Evolutionary conservation across 1,139 yeast genomes (phyloP).

Genomic region (Yamadazyma trypodendri): DNA sequence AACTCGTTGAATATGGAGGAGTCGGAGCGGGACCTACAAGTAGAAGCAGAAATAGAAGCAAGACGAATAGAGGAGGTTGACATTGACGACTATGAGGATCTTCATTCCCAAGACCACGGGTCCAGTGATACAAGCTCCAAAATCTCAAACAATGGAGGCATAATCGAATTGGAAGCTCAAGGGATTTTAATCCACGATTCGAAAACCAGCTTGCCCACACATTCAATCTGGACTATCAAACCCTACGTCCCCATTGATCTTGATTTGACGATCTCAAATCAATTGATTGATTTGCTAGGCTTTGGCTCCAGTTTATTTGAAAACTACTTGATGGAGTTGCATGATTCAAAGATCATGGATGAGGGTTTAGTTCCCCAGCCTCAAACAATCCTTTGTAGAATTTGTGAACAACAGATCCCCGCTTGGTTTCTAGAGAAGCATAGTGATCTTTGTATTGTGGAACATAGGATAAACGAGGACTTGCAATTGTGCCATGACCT

Average conservation of each 20-base stretch:
- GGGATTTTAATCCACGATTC: conserved; percentile 86
- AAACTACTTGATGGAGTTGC: conserved; percentile 63
- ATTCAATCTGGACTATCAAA: conserved; percentile 91
- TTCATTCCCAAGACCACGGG: conserved; percentile 9
- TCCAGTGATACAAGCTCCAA: conserved; percentile 24
- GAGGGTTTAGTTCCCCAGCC: conserved; percentile 73
- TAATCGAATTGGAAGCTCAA: conserved; percentile 84
- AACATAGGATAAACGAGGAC: conserved; percentile 78
- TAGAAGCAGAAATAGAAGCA: background rate
- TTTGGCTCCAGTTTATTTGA: conserved; percentile 87
- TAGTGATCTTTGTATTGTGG: conserved; percentile 82
- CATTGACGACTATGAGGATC: conserved; percentile 10
- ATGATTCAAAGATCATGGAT: conserved; percentile 60
- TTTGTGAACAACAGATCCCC: conserved; percentile 89
- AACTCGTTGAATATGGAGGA: conserved; percentile 15
- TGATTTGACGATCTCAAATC: conserved; percentile 64
- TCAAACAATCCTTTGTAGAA: conserved; percentile 76
- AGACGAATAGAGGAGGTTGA: conserved; percentile 1
- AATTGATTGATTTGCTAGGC: conserved; percentile 71
- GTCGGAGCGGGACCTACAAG: background rate
- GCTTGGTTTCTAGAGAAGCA: conserved; percentile 97
- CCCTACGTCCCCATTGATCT: conserved; percentile 68
- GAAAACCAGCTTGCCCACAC: conserved; percentile 60
- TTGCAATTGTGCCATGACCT: conserved; percentile 79
- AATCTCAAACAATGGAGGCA: conserved; percentile 55